Percentiles rank a stretch among this genome's conserved stretches.
These are phyloP conservation scores for Antrodiella citrinella DNA, from an alignment of 768 basidiomycete species.

Conservation along the genomic window DNA sequence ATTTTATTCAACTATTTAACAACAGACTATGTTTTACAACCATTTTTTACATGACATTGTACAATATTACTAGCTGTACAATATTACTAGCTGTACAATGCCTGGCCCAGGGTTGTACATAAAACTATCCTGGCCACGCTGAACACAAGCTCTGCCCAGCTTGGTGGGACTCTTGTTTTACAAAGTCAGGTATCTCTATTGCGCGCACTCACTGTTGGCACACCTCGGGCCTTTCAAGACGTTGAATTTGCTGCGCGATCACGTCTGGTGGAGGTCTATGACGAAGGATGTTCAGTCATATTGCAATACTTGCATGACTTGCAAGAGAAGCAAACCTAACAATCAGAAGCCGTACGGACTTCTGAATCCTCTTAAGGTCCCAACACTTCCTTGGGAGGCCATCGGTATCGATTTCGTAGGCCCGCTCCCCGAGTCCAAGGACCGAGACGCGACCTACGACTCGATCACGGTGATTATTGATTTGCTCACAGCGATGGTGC, in stretches of 20 bases:
- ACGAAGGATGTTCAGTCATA: constrained; percentile 17
- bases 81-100: too few relatives aligned
- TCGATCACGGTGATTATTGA: constrained; percentile 20
- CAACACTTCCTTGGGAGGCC: constrained; percentile 25
- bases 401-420: constrained; percentile 36
- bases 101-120: too few relatives aligned
- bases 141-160: too few relatives aligned
- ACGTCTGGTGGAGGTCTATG: constrained; percentile 35
- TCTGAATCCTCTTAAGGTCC: constrained; percentile 23
- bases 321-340: constrained; percentile 14
- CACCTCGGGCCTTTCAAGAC: constrained; percentile 31
- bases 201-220: constrained; percentile 32
- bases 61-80: too few relatives aligned
- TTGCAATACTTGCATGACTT: constrained; percentile 20
- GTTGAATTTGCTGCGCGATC: constrained; percentile 21
- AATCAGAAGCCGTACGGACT: constrained; percentile 19
- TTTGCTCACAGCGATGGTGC: constrained; percentile 17
- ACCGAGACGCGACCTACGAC: constrained; percentile 16
- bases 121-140: too few relatives aligned
- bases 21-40: too few relatives aligned
- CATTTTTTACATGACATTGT: too few relatives aligned
- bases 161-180: too few relatives aligned
- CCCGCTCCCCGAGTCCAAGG: constrained; percentile 19
- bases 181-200: constrained; percentile 19
- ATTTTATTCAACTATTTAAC: too few relatives aligned